Evolutionary conservation across 108 stramenopile species (phyloP).

Genomic region (Nitzschia sp.): DNA sequence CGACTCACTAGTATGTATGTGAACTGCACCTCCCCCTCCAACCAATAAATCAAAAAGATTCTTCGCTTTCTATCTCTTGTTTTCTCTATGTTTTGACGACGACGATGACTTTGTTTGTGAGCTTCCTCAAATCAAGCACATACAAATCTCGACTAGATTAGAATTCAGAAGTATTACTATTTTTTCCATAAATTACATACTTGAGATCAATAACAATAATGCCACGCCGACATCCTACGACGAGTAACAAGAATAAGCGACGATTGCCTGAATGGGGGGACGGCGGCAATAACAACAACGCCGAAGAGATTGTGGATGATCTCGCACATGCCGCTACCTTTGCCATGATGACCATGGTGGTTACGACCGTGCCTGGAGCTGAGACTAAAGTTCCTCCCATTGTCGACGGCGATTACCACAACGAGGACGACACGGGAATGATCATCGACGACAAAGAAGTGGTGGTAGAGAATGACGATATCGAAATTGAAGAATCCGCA

Average conservation of each 20-base stretch:
- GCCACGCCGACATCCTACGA: not conserved
- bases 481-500: constrained; percentile 24
- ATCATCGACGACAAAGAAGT: not conserved
- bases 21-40: no score
- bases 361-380: not conserved
- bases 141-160: no score
- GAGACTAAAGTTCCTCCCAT: not conserved
- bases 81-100: no score
- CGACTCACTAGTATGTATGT: no score
- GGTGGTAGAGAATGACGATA: constrained; percentile 5
- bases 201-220: not conserved
- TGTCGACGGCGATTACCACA: constrained; percentile 1
- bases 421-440: not conserved
- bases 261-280: constrained; percentile 9
- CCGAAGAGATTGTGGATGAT: constrained; percentile 57
- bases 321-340: constrained; percentile 54
- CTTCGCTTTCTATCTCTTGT: no score
- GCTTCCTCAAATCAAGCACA: no score
- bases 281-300: constrained; percentile 6
- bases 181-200: no score
- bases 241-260: no score
- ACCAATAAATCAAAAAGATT: no score
- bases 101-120: no score
- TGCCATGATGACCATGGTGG: constrained; percentile 29
- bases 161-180: no score